Percentiles rank a stretch among this genome's conserved stretches.
phyloP scores from a whole-genome alignment of 208 protist species.

The Leishmania gerbilli region DNA sequence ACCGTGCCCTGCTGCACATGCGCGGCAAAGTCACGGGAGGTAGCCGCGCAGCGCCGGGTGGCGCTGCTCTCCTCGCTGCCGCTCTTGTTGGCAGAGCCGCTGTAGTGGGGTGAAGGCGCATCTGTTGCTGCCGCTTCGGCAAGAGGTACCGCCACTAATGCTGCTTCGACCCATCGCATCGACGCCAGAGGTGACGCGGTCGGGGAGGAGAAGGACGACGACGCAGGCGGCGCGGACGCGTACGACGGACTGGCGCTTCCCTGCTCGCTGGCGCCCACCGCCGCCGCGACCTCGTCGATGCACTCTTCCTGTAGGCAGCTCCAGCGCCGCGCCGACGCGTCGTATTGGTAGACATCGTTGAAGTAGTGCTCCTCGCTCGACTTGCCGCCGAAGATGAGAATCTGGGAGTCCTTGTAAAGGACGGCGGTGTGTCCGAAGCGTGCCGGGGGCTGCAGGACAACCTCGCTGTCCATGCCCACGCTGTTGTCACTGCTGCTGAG shows the following conservation, averaged over 20 bases:
- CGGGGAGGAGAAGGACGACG: background rate
- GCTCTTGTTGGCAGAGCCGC: background rate
- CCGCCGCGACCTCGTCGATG: background rate
- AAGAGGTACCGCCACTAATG: background rate
- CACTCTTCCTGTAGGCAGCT: constrained; percentile 10
- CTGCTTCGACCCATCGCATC: background rate
- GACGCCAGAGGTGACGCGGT: background rate
- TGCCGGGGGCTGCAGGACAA: constrained; percentile 16
- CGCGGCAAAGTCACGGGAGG: background rate
- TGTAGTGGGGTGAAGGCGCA: constrained; percentile 1
- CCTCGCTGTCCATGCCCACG: background rate
- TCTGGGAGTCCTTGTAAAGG: constrained; percentile 38
- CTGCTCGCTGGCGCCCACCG: background rate
- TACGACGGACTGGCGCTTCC: constrained; percentile 8
- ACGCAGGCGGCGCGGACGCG: constrained; percentile 2
- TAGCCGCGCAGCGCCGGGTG: background rate
- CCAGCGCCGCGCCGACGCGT: constrained; percentile 32
- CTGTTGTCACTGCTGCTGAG: background rate
- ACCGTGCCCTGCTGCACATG: background rate
- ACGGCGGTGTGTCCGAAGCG: constrained; percentile 77
- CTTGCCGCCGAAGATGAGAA: constrained; percentile 67
- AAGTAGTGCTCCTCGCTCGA: constrained; percentile 31
- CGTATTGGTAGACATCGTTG: constrained; percentile 50
- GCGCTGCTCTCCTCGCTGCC: background rate
- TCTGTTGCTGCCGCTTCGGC: background rate